phyloP scores from a whole-genome alignment of 108 stramenopile genomes.

The Fragilaria crotonensis region DNA sequence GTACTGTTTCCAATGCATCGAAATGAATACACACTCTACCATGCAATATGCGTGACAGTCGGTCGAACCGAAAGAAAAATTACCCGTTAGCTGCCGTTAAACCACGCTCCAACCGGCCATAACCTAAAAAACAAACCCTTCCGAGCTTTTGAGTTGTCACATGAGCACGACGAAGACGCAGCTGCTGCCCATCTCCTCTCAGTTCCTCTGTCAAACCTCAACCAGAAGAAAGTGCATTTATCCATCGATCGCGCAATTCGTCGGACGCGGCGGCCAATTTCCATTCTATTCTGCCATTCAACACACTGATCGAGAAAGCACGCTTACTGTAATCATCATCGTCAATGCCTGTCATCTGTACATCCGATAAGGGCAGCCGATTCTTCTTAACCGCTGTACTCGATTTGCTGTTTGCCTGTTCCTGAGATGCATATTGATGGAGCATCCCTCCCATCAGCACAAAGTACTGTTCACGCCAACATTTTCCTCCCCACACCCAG shows the following conservation, averaged over 20 bases:
- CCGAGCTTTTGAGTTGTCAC: no score
- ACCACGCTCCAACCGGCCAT: no score
- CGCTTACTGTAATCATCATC: conserved; percentile 1
- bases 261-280: conserved; percentile 10
- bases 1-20: no score
- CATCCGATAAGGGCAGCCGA: conserved; percentile 15
- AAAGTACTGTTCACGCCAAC: conserved; percentile 15
- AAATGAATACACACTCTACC: no score
- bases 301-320: conserved; percentile 11
- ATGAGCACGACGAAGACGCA: no score
- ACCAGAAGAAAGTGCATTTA: background rate
- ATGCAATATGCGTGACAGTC: no score
- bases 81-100: no score
- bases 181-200: no score
- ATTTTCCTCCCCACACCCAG: background rate
- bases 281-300: conserved; percentile 24
- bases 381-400: conserved; percentile 35
- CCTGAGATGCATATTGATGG: conserved; percentile 30
- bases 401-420: conserved; percentile 16
- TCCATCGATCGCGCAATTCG: conserved; percentile 17
- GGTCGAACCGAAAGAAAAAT: no score
- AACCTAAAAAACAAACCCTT: no score
- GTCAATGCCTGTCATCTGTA: conserved; percentile 1
- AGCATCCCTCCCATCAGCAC: conserved; percentile 11
- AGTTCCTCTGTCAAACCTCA: no score